Base-by-base conservation (phyloP, 1,284 basidiomycete genomes). In the Cutaneotrichosporon spelunceum region DNA sequence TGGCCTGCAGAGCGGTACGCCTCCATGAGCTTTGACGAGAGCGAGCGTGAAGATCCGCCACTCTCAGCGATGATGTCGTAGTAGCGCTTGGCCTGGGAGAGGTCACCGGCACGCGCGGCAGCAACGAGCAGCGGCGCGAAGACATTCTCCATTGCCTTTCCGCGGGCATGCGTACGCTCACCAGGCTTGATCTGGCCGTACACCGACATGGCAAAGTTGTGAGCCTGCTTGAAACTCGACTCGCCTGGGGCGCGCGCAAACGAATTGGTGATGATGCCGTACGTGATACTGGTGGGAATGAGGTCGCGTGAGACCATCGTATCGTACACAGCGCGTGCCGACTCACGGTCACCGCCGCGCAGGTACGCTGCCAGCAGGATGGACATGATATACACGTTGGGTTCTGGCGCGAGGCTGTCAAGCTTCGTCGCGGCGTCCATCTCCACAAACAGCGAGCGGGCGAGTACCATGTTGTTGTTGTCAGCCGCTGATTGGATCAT, bases 401-500 rank as follows among this genome's bases (percentile, higher is more conserved):
- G 75, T 39, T 56, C 21, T 2, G 69, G 62, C 0, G 62, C 57
- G 13, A 59, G 44, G 1, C 57, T 53, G 45, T 79, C 70, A 68
- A 77, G 75, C 16, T 81, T 72, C 1, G 69, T 48, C 0, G 34
- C 24, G 16, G 72, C 68, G 65, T 87, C 85, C 84, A 93, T 85
- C 72, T 89, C 84, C 30, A 78, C 74, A 70, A 90, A 89, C 21
- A 96, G 81, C 14, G 86, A 82, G 60, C 82, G 78, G 4, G 92
- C 93, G 2, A 85, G 75, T 27, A 82, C 80, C 83, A 94, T 85
- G 53, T 83, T 75, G 4, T 86, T 85, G 19, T 86, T 81, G 70
- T 95, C 90, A 71, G 88, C 90, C 2, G 93, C 90, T 1, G 90
- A 89, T 74, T 91, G 89, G 53, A 96, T 86, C 50, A 93, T 80